A percentile compares a stretch with the other conserved stretches of the same genome.
Conservation (phyloP, 2,329 filamentous ascomycete genomes). For the Karstenula rhodostoma region DNA sequence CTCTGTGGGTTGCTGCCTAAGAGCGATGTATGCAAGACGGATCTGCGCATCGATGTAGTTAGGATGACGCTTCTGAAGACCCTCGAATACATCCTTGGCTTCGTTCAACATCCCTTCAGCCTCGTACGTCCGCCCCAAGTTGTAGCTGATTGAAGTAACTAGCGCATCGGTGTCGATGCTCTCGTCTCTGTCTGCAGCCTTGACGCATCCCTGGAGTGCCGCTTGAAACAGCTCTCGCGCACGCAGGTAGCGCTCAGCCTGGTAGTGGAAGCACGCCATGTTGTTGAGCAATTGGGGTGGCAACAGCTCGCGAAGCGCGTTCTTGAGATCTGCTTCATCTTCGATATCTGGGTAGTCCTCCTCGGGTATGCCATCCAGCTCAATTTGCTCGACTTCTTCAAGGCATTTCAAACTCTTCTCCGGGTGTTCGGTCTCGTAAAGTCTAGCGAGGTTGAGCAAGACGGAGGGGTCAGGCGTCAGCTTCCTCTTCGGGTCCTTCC, state of each 20-base stretch:
- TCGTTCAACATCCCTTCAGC: conserved; percentile 80
- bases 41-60: conserved; percentile 94
- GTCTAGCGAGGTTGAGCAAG: conserved; percentile 85
- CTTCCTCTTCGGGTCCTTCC: conserved; percentile 93
- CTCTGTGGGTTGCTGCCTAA: conserved; percentile 80
- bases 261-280: conserved; percentile 94
- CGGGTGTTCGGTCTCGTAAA: conserved; percentile 86
- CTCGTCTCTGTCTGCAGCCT: conserved; percentile 77
- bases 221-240: conserved; percentile 91
- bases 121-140: conserved; percentile 92
- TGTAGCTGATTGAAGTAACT: conserved; percentile 96
- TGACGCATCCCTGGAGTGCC: conserved; percentile 87
- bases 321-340: conserved; percentile 59
- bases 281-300: conserved; percentile 96
- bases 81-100: conserved; percentile 87
- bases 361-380: conserved; percentile 78
- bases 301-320: conserved; percentile 75
- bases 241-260: conserved; percentile 79
- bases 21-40: conserved; percentile 86
- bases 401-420: conserved; percentile 94
- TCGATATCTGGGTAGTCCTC: conserved; percentile 68
- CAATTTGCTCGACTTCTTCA: conserved; percentile 89
- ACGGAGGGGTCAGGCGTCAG: conserved; percentile 83
- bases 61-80: conserved; percentile 80
- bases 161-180: conserved; percentile 87